Percentiles rank a stretch among this genome's conserved stretches.
Conservation (phyloP, 192 early-diverging fungal species). For the Thamnidium elegans region DNA sequence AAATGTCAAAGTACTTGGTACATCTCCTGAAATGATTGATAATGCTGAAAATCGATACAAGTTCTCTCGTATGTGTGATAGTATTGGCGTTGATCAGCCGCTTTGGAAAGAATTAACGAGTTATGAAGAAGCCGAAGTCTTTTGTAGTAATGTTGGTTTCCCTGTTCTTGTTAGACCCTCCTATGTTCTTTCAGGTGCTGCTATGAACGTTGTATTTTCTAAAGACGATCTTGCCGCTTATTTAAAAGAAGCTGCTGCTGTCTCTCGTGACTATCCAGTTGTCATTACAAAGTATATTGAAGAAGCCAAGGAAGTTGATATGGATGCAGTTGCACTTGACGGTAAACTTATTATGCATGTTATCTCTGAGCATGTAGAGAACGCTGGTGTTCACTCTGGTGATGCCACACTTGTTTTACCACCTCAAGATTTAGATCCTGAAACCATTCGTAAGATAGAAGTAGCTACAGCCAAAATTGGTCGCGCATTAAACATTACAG, state of each 20-base stretch:
- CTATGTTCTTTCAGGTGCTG: constrained; percentile 98
- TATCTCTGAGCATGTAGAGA: constrained; percentile 97
- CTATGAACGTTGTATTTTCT: constrained; percentile 95
- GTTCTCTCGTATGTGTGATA: constrained; percentile 95
- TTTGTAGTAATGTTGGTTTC: constrained; percentile 87
- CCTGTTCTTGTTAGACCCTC: constrained; percentile 97
- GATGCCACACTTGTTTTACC: constrained; percentile 95
- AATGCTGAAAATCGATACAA: constrained; percentile 97
- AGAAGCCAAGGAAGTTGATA: constrained; percentile 97
- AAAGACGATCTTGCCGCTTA: constrained; percentile 80
- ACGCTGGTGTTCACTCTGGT: constrained; percentile 98
- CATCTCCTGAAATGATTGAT: constrained; percentile 96
- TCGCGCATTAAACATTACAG: constrained; percentile 92
- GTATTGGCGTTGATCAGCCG: constrained; percentile 96
- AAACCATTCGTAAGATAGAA: constrained; percentile 92
- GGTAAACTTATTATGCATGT: constrained; percentile 94
- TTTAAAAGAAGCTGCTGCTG: constrained; percentile 84
- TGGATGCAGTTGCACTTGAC: constrained; percentile 95
- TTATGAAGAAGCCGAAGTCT: constrained; percentile 78
- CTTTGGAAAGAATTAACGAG: constrained; percentile 94
- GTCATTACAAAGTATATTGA: constrained; percentile 99
- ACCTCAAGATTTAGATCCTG: constrained; percentile 91
- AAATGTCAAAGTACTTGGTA: constrained; percentile 93
- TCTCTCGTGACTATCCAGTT: constrained; percentile 93
- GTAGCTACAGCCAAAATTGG: constrained; percentile 90